phyloP scores from a whole-genome alignment of 139 green algal genomes.

The Spirogloea muscicola region DNA sequence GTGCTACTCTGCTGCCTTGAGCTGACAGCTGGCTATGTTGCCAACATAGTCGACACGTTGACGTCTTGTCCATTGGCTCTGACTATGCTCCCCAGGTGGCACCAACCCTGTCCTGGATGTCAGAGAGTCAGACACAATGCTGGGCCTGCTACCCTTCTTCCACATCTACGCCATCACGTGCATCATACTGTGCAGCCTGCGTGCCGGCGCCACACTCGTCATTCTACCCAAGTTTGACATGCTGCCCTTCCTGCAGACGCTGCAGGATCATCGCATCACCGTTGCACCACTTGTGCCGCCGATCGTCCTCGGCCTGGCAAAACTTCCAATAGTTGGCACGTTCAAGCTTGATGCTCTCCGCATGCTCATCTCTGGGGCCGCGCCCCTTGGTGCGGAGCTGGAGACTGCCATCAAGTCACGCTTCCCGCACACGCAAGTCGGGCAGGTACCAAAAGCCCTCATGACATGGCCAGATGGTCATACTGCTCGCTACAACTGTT shows the following conservation, averaged over 20 bases:
- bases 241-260: slow-evolving; percentile 10
- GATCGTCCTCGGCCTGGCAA: slow-evolving; percentile 40
- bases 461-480: too few relatives aligned
- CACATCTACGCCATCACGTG: slow-evolving; percentile 48
- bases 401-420: not conserved
- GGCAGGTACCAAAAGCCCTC: too few relatives aligned
- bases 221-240: slow-evolving; percentile 35
- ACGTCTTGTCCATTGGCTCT: too few relatives aligned
- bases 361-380: slow-evolving; percentile 11
- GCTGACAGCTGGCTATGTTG: too few relatives aligned
- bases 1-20: too few relatives aligned
- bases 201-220: not conserved
- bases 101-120: too few relatives aligned
- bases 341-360: slow-evolving; percentile 18
- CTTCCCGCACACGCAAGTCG: not conserved
- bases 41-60: too few relatives aligned
- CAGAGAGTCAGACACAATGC: too few relatives aligned
- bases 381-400: slow-evolving; percentile 22
- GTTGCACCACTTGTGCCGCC: slow-evolving; percentile 22
- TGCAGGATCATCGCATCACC: slow-evolving; percentile 7
- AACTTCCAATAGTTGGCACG: slow-evolving; percentile 24
- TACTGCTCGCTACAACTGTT: too few relatives aligned
- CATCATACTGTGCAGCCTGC: slow-evolving; percentile 15
- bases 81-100: too few relatives aligned
- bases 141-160: slow-evolving; percentile 44